Percentiles rank a stretch among this genome's conserved stretches.
phyloP scores from a whole-genome alignment of 2,329 filamentous ascomycete species.

The Alternaria angustiovoidea region DNA sequence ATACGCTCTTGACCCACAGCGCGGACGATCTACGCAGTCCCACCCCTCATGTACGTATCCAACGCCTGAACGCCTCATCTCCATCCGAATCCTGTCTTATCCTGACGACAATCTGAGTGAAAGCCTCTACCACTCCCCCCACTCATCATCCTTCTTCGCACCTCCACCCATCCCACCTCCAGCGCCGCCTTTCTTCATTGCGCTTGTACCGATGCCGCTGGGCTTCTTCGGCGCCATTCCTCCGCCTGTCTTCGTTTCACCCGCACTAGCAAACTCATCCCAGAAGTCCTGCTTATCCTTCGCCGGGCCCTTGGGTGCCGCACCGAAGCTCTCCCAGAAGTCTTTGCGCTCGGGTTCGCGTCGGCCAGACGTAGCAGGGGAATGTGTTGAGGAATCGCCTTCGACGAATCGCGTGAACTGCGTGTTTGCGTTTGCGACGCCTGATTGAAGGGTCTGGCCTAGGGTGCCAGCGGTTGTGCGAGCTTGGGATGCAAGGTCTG shows the following conservation, averaged over 20 bases:
- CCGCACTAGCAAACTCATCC: slow-evolving; percentile 56
- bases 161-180: slow-evolving; percentile 27
- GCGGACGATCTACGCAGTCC: background rate
- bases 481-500: slow-evolving; percentile 65
- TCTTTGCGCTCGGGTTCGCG: slow-evolving; percentile 68
- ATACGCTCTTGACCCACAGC: slow-evolving; percentile 1
- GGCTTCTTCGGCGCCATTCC: slow-evolving; percentile 48
- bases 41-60: slow-evolving; percentile 1
- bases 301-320: slow-evolving; percentile 61
- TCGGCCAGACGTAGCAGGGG: slow-evolving; percentile 30
- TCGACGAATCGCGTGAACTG: slow-evolving; percentile 89
- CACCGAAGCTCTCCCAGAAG: slow-evolving; percentile 72
- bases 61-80: slow-evolving; percentile 11
- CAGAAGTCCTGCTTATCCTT: slow-evolving; percentile 63
- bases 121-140: slow-evolving; percentile 61
- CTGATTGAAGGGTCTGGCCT: slow-evolving; percentile 69
- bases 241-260: slow-evolving; percentile 30
- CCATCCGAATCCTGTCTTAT: background rate
- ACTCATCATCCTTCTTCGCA: slow-evolving; percentile 63
- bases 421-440: slow-evolving; percentile 78
- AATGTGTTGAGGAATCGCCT: slow-evolving; percentile 57
- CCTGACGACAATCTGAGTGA: background rate
- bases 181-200: slow-evolving; percentile 63
- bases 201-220: slow-evolving; percentile 68
- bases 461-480: slow-evolving; percentile 63